Percentiles rank a stretch among this genome's conserved stretches.
Conservation (phyloP, 108 stramenopile species). For the Cyclotella baltica region DNA sequence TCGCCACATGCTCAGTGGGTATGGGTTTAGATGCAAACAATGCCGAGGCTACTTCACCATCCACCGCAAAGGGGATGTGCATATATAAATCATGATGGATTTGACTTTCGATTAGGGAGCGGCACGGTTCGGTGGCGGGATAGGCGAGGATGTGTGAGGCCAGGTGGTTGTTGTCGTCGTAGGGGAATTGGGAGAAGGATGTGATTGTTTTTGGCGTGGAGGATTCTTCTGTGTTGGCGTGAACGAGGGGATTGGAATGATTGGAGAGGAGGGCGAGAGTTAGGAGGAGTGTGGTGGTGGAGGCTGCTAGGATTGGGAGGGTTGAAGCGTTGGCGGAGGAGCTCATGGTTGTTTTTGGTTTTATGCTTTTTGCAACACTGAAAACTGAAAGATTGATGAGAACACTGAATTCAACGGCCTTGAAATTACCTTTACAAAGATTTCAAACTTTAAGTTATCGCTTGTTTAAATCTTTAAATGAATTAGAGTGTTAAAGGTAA, state of each 20-base stretch:
- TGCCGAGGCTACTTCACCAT: slow-evolving; percentile 36
- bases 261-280: slow-evolving; percentile 6
- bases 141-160: slow-evolving; percentile 52
- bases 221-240: background rate
- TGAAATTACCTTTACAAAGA: too few species aligned
- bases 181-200: slow-evolving; percentile 39
- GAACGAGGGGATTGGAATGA: background rate
- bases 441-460: too few species aligned
- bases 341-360: slow-evolving; percentile 15
- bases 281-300: slow-evolving; percentile 6
- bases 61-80: slow-evolving; percentile 39
- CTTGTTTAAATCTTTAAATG: too few species aligned
- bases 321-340: slow-evolving; percentile 2
- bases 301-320: background rate
- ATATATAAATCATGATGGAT: slow-evolving; percentile 16
- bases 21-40: slow-evolving; percentile 23
- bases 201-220: background rate
- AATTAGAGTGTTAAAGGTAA: too few species aligned
- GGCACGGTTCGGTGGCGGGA: slow-evolving; percentile 47
- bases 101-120: slow-evolving; percentile 17
- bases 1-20: background rate
- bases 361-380: background rate
- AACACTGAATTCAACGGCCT: too few species aligned
- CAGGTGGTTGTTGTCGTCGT: slow-evolving; percentile 56
- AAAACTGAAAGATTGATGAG: background rate